phyloP scores from a whole-genome alignment of 2,329 filamentous ascomycete species.

The Xylariaceae sp. region DNA sequence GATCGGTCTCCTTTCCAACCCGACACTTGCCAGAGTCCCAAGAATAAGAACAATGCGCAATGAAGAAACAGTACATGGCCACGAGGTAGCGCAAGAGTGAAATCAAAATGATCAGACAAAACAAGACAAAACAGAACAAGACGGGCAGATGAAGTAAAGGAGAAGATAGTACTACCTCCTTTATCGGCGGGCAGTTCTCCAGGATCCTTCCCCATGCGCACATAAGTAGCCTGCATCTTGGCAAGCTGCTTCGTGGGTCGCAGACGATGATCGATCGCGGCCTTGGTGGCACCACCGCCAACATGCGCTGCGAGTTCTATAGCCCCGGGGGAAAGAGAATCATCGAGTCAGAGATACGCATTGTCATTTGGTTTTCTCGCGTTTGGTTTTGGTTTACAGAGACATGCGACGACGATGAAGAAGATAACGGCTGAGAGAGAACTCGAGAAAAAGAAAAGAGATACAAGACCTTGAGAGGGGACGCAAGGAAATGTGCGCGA shows the following conservation, averaged over 20 bases:
- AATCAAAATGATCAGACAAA: neutral
- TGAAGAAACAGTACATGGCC: neutral
- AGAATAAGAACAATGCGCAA: neutral
- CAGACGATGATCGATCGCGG: slow-evolving; percentile 36
- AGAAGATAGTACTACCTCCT: slow-evolving; percentile 32
- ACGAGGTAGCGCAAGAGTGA: neutral
- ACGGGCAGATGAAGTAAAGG: neutral
- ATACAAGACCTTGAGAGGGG: too few relatives aligned
- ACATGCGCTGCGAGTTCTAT: slow-evolving; percentile 25
- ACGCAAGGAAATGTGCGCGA: neutral
- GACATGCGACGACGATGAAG: too few relatives aligned
- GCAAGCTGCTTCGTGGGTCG: slow-evolving; percentile 37
- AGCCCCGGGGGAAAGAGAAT: neutral
- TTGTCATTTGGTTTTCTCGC: neutral
- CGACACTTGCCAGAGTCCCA: neutral
- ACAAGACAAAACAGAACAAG: slow-evolving; percentile 3
- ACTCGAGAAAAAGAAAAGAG: too few relatives aligned
- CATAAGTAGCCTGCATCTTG: slow-evolving; percentile 32
- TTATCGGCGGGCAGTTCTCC: slow-evolving; percentile 33
- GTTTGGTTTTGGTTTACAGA: neutral
- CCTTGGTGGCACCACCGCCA: slow-evolving; percentile 33
- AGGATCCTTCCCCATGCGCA: slow-evolving; percentile 32
- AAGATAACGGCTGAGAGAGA: too few relatives aligned
- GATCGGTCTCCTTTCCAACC: neutral
- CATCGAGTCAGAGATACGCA: slow-evolving; percentile 7